Evolutionary conservation across 257 asterid species (phyloP), one percentile per base, ranked within the genome.

Genomic region (Solanum medicagineum): DNA sequence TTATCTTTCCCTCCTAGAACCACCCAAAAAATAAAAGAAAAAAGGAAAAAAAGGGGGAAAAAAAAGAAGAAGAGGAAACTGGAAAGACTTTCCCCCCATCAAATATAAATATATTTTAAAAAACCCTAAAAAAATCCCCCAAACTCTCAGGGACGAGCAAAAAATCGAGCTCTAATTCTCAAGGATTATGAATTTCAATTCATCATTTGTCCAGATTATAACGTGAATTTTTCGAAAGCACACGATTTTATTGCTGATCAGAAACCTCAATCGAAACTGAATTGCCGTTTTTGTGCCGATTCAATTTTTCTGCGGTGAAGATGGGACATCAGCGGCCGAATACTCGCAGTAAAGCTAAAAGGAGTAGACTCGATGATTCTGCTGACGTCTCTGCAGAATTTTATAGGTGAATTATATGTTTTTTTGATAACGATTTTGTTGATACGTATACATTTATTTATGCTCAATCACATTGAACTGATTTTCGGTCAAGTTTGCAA

Each of bases 321-420:
- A 84, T 84, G 99, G 93, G 96, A 74, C 90, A 93, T 90, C 90
- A 92, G 84, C 93, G 99, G 47, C 99, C 99, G 56, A 83, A 94
- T 36, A 95, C 99, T 86, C 91, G 98, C 86, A 93, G 98, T 89
- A 96, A 95, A 88, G 92, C 91, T 81, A 96, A 96, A 93, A 92
- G 98, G 92, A 89, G 85, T 81, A 90, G 92, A 88, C 83, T 87
- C 40, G 98, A 94, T 17, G 97, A 96, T 84, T 91, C 89, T 93
- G 95, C 90, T 44, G 97, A 91, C 15, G 84, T 88, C 47, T 83
- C 93, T 85, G 89, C 96, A 29, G 96, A 94, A 85, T 90, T 90
- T 89, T 90, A 89, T 29, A 93, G 97, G 99, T 96, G 69, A 68
- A 65, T 84, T 85, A 53, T 20, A 29, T 26, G 51, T 47, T 85